Percentiles rank a stretch among this genome's conserved stretches.
These are phyloP conservation scores for Boletus sp. DNA, from an alignment of 1,284 basidiomycete species.

Conservation along the genomic window DNA sequence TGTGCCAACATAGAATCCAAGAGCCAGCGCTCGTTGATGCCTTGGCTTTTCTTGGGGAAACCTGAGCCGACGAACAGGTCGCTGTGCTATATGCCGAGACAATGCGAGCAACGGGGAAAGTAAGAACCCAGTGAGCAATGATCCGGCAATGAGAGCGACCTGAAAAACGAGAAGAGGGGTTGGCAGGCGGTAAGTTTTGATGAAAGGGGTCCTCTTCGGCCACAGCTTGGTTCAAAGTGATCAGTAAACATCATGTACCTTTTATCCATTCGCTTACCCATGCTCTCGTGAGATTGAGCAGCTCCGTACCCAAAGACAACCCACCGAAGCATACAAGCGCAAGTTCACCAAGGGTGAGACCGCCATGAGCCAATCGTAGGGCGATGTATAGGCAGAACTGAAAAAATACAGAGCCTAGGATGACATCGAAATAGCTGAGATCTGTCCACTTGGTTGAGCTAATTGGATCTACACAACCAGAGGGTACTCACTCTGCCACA, in stretches of 20 bases:
- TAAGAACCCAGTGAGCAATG: conserved; percentile 87
- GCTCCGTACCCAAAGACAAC: conserved; percentile 83
- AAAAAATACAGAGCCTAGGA: conserved; percentile 77
- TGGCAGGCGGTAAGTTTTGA: conserved; percentile 91
- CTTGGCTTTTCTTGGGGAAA: conserved; percentile 86
- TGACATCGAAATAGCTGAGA: conserved; percentile 75
- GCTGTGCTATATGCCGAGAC: conserved; percentile 88
- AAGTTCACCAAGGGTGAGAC: conserved; percentile 94
- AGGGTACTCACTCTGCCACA: conserved; percentile 64
- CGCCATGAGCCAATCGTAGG: conserved; percentile 84
- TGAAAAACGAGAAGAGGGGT: conserved; percentile 92
- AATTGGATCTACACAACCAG: conserved; percentile 1
- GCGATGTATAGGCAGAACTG: conserved; percentile 90
- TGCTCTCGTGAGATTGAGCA: conserved; percentile 76
- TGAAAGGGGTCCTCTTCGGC: conserved; percentile 77
- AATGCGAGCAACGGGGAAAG: conserved; percentile 93
- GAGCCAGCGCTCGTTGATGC: conserved; percentile 81
- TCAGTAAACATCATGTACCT: conserved; percentile 7
- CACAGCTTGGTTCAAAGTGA: conserved; percentile 53
- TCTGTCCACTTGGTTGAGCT: conserved; percentile 43
- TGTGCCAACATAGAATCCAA: conserved; percentile 81
- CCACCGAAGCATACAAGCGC: conserved; percentile 85
- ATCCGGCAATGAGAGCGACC: conserved; percentile 89
- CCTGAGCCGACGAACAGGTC: conserved; percentile 83
- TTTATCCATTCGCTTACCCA: conserved; percentile 48